Evolutionary conservation across 305 asterid genomes (phyloP).

Genomic region (Solanum hybrid): DNA sequence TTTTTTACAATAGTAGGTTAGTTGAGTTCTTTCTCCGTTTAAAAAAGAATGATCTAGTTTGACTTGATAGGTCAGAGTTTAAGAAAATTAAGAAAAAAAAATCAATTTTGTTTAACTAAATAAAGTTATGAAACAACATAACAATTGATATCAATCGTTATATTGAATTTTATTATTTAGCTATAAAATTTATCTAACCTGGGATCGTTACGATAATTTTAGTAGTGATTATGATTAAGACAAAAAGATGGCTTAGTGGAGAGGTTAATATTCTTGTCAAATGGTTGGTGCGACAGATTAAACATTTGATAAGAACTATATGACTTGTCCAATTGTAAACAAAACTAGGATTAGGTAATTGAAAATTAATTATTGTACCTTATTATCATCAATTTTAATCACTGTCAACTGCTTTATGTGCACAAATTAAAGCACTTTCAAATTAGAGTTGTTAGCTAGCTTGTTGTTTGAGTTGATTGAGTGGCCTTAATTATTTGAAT

Average conservation of each 20-base stretch:
- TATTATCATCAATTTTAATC: neutral
- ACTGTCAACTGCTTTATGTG: neutral
- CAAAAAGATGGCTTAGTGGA: neutral
- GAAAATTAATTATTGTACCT: neutral
- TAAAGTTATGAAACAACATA: neutral
- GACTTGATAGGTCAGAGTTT: neutral
- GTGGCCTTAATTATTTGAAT: neutral
- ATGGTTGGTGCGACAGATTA: neutral
- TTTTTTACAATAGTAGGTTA: neutral
- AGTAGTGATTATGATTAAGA: neutral
- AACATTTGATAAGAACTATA: neutral
- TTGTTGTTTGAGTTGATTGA: neutral
- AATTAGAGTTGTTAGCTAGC: neutral
- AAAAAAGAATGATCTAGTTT: too few species aligned
- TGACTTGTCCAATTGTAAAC: neutral
- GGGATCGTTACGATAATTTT: neutral
- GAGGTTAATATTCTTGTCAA: neutral
- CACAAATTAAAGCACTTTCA: neutral
- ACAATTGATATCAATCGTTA: neutral
- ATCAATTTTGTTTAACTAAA: neutral
- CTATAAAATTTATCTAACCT: neutral
- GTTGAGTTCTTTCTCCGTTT: neutral
- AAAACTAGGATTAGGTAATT: neutral
- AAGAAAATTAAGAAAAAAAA: too few species aligned
- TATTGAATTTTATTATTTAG: neutral